phyloP scores from a whole-genome alignment of 345 rosid genomes.

The Eutrema heterophyllum region DNA sequence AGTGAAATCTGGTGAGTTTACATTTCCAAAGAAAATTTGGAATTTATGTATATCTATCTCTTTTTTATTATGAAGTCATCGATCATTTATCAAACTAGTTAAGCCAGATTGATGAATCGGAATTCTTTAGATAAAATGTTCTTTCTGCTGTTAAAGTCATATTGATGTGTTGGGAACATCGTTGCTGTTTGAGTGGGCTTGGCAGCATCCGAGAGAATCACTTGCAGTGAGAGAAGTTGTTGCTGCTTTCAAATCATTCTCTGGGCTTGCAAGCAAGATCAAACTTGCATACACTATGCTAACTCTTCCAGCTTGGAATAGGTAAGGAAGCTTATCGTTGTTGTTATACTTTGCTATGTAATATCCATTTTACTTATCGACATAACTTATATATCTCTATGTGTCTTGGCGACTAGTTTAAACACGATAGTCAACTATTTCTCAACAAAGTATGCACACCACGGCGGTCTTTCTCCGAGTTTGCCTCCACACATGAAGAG shows the following conservation, averaged over 20 bases:
- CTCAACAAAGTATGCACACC: constrained; percentile 67
- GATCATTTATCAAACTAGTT: not conserved
- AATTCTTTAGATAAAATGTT: not conserved
- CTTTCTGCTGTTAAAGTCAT: not conserved
- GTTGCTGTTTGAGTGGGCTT: constrained; percentile 98
- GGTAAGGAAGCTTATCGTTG: constrained; percentile 34
- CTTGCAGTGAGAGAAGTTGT: constrained; percentile 82
- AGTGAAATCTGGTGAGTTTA: constrained; percentile 54
- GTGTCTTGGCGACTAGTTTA: constrained; percentile 43
- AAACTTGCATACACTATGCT: constrained; percentile 88
- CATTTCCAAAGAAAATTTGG: not conserved
- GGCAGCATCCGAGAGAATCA: constrained; percentile 94
- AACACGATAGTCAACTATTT: constrained; percentile 70
- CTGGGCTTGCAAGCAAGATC: constrained; percentile 78
- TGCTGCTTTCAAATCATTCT: constrained; percentile 65
- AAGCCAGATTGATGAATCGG: not conserved
- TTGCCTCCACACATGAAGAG: constrained; percentile 74
- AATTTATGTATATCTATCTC: no score
- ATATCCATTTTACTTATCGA: not conserved
- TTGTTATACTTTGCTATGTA: not conserved
- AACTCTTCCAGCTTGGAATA: constrained; percentile 68
- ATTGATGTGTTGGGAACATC: not conserved
- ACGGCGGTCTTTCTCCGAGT: constrained; percentile 56
- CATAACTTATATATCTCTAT: constrained; percentile 3
- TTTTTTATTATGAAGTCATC: not conserved